Evolutionary conservation across 257 asterid genomes (phyloP).

Genomic region (Ajuga chamaepitys): DNA sequence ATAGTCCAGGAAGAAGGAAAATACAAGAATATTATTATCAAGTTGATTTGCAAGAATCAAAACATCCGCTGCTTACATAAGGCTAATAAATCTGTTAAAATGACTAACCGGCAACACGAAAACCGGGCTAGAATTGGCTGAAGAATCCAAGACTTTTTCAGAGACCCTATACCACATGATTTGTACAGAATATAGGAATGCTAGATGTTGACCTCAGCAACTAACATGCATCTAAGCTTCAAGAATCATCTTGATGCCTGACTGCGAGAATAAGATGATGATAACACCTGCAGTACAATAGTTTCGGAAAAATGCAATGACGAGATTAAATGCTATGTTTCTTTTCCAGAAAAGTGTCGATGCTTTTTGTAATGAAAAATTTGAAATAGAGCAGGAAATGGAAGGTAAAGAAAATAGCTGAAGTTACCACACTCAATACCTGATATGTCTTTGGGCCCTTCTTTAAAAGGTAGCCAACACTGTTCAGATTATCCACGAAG

Average conservation of each 20-base stretch:
- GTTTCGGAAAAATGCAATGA: no score
- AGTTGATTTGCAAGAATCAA: no score
- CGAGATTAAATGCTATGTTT: no score
- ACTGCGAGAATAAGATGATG: conserved; percentile 71
- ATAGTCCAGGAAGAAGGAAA: no score
- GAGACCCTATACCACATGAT: no score
- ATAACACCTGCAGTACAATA: conserved; percentile 50
- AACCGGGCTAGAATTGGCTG: no score
- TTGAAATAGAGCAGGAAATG: no score
- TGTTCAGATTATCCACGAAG: conserved; percentile 74
- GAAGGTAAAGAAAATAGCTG: background rate
- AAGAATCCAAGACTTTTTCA: no score
- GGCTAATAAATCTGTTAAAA: background rate
- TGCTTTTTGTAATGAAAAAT: no score
- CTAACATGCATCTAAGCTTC: conserved; percentile 11
- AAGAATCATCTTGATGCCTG: conserved; percentile 45
- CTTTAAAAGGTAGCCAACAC: conserved; percentile 81
- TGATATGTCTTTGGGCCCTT: conserved; percentile 90
- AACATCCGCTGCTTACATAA: no score
- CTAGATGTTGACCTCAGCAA: background rate
- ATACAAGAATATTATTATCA: no score
- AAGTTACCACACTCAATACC: conserved; percentile 32
- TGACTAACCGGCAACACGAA: background rate
- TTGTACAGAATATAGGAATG: background rate
- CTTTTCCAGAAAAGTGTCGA: no score